Evolutionary conservation across 1,284 basidiomycete genomes (phyloP).

Genomic region (Apiotrichum porosum): DNA sequence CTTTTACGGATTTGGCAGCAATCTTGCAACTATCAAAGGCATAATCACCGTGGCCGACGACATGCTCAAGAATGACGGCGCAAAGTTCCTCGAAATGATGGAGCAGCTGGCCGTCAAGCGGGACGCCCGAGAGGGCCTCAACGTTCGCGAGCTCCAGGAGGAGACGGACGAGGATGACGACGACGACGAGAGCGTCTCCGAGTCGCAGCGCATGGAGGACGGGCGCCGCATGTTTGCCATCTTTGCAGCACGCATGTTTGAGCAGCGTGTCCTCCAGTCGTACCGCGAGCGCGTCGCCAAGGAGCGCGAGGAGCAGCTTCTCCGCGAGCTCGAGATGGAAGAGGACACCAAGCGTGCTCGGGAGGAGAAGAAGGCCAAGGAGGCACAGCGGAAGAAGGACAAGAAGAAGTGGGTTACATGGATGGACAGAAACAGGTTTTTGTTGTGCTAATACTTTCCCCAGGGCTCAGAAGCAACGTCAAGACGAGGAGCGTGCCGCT

Average conservation of each 20-base stretch:
- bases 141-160: slow-evolving; percentile 58
- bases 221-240: slow-evolving; percentile 99
- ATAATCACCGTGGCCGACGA: slow-evolving; percentile 99
- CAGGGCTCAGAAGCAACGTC: slow-evolving; percentile 84
- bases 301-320: slow-evolving; percentile 77
- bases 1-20: slow-evolving; percentile 71
- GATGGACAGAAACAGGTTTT: neutral
- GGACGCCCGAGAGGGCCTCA: slow-evolving; percentile 85
- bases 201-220: slow-evolving; percentile 90
- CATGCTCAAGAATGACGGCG: slow-evolving; percentile 94
- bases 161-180: slow-evolving; percentile 57
- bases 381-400: slow-evolving; percentile 94
- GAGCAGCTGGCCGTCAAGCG: slow-evolving; percentile 93
- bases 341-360: slow-evolving; percentile 71
- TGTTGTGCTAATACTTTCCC: slow-evolving; percentile 1
- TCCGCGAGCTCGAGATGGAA: slow-evolving; percentile 86
- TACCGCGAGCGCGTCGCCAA: slow-evolving; percentile 90
- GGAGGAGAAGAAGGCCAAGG: slow-evolving; percentile 89
- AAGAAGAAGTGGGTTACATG: slow-evolving; percentile 50
- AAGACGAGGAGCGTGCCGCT: slow-evolving; percentile 79
- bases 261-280: slow-evolving; percentile 89
- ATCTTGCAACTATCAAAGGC: slow-evolving; percentile 79
- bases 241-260: slow-evolving; percentile 99
- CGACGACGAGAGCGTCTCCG: slow-evolving; percentile 43
- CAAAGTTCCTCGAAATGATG: slow-evolving; percentile 99